Conservation (phyloP, 768 basidiomycete species). For the Obba rivulosa region DNA sequence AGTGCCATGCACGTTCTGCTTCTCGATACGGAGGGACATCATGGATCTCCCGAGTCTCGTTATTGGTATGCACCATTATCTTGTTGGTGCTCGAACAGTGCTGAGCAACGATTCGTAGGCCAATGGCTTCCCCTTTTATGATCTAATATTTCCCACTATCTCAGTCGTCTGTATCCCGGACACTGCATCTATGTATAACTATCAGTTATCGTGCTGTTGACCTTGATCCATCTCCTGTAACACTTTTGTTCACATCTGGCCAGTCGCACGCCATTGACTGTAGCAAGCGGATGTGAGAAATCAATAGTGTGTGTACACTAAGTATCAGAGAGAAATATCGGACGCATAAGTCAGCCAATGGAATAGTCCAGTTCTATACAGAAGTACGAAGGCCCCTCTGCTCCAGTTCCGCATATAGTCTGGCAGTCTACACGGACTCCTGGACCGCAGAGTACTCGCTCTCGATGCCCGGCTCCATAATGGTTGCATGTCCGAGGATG, state of each 20-base stretch:
- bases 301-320: neutral
- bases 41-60: conserved; percentile 88
- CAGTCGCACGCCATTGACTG: neutral
- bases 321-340: neutral
- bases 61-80: conserved; percentile 51
- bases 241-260: neutral
- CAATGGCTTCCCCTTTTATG: conserved; percentile 85
- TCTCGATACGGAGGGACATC: conserved; percentile 89
- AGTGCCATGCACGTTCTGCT: conserved; percentile 91
- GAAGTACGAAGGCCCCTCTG: neutral
- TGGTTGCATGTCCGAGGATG: conserved; percentile 78
- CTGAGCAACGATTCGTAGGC: conserved; percentile 35
- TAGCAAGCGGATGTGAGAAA: neutral
- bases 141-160: neutral
- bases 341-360: neutral
- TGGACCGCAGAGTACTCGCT: conserved; percentile 85
- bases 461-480: conserved; percentile 94
- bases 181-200: neutral
- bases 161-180: no score
- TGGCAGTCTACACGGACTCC: conserved; percentile 46
- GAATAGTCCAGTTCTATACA: neutral
- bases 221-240: neutral
- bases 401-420: neutral
- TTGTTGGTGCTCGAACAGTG: neutral
- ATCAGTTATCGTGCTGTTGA: neutral